Evolutionary conservation across 1,284 basidiomycete species (phyloP), one percentile per base, ranked within the genome.

Genomic region (Trametes pubescens): DNA sequence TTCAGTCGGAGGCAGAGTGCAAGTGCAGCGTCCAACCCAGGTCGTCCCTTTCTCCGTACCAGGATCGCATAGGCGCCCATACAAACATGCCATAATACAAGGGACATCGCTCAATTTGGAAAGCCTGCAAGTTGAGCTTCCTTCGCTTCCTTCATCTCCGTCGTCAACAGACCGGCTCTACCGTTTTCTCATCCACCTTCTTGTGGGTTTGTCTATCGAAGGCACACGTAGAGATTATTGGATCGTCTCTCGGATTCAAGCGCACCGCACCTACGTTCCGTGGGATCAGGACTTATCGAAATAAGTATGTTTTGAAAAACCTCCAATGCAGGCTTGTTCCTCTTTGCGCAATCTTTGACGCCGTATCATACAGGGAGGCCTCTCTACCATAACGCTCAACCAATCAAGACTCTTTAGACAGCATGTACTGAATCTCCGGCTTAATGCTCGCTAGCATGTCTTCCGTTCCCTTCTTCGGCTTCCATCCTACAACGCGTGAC

Each of bases 401-500:
- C 32, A 32, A 35, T 34, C 34, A 53, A 11, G 44, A 32, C 2
- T 38, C 53, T 21, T 52, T 51, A 1, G 63, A 43, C 11, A 68
- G 51, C 51, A 71, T 65, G 21, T 62, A 69, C 62, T 73, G 71
- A 0, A 74, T 66, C 59, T 79, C 77, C 10, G 72, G 64, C 53
- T 73, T 73, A 53, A 80, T 69, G 46, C 74, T 76, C 32, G 71
- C 73, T 18, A 78, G 59, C 68, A 80, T 72, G 57, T 79, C 78
- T 44, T 68, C 61, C 7, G 67, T 77, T 22, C 65, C 73, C 49
- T 78, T 70, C 56, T 69, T 70, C 18, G 79, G 74, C 54, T 71
- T 74, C 79, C 79, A 81, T 2, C 82, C 82, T 37, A 84, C 73
- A n/a, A 73, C 71, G 53, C 78, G 76, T 16, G 78, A 75, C 51